Evolutionary conservation across 2,329 filamentous ascomycete species (phyloP), one percentile per base, ranked within the genome.

Genomic region (Phyllosticta citribraziliensis): DNA sequence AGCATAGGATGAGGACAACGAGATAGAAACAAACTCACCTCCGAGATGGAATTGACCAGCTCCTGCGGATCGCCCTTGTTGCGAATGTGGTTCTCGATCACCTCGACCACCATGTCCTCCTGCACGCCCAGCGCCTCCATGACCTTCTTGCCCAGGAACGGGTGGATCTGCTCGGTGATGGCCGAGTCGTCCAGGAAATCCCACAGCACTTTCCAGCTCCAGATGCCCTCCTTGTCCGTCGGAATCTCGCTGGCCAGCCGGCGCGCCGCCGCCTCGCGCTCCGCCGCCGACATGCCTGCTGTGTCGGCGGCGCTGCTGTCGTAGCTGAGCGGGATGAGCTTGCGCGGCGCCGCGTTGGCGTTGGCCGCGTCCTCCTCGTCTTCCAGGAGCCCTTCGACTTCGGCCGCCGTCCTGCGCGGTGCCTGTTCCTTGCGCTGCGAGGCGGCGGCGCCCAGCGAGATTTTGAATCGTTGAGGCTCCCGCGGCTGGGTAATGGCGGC

Each of bases 101-200:
- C 87, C 70, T 96, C 92, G 33, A 99, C 91, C 55, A 99, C 79
- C 77, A 97, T 87, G 76, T 97, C 90, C 74, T 99, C 94, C 75
- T 97, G 91, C 62, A 99, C 89, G 63, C 95, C 95, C 56, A 99
- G 82, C 68, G 94, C 95, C 75, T 99, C 94, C 63, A 99, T 88
- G 67, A 97, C 90, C 82, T 97, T 99, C 83, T 96, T 96, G 79
- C 96, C 91, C 61, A 97, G 90, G 76, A 97, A 99, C 30, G 93
- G 92, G 69, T 89, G 85, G 67, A 99, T 84, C 72, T 97, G 92
- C 65, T 95, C 89, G 63, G 85, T 83, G 63, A 97, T 84, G 52
- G 94, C 82, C 17, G 82, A 80, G 64, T 94, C 88, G 70, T 95
- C 89, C 72, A 99, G 82, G 74, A 86, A 90, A 57, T 95, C 88